Evolutionary conservation across 805 yeast species (phyloP).

Genomic region (Candida nemodendra): DNA sequence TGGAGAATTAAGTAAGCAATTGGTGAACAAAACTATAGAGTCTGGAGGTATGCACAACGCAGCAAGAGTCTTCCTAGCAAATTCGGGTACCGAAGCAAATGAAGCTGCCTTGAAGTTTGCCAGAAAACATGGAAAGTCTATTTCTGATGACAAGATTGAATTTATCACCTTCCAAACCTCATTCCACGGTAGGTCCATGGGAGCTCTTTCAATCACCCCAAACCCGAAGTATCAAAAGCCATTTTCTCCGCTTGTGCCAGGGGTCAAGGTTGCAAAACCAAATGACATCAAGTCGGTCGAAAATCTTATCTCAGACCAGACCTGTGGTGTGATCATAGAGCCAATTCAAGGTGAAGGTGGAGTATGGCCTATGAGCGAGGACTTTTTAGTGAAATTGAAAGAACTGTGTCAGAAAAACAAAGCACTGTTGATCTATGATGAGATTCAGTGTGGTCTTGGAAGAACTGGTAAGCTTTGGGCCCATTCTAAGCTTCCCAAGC

Average conservation of each 20-base stretch:
- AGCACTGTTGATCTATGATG: constrained; percentile 85
- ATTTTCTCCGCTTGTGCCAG: constrained; percentile 89
- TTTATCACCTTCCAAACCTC: constrained; percentile 84
- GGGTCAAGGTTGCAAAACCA: constrained; percentile 67
- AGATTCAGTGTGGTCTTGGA: constrained; percentile 95
- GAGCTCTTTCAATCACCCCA: constrained; percentile 88
- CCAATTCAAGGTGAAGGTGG: constrained; percentile 99
- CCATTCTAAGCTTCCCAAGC: constrained; percentile 67
- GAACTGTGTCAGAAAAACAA: constrained; percentile 64
- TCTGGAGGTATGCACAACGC: constrained; percentile 84
- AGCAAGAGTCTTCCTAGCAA: constrained; percentile 62
- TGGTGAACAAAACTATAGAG: constrained; percentile 65
- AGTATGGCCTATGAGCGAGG: constrained; percentile 61
- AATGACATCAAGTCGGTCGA: constrained; percentile 61
- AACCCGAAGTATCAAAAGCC: constrained; percentile 92
- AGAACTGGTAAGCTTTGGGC: constrained; percentile 95
- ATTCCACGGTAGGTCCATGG: constrained; percentile 95
- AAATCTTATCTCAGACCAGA: constrained; percentile 53
- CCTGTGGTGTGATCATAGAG: constrained; percentile 92
- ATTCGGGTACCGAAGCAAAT: constrained; percentile 60
- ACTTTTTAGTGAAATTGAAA: constrained; percentile 65
- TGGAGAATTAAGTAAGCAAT: constrained; percentile 67
- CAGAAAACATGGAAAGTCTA: constrained; percentile 71
- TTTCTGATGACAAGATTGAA: constrained; percentile 59
- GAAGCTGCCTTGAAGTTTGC: constrained; percentile 63